Conservation (phyloP, 192 early-diverging fungal genomes). For the Backusella tarrabulga region DNA sequence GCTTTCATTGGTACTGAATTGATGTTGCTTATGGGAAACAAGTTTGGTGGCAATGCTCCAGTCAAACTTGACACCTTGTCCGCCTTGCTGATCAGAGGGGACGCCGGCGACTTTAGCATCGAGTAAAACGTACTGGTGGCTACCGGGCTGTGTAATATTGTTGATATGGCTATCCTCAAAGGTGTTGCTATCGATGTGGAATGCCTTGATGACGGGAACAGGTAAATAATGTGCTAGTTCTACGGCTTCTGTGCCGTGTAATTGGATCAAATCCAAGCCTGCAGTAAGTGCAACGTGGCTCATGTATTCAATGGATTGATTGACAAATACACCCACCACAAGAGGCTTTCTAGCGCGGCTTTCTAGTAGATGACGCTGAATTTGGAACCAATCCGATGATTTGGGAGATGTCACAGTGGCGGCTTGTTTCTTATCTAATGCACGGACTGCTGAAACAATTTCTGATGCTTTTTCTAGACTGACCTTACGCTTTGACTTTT, state of each 20-base stretch:
- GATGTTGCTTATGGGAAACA: conserved; percentile 25
- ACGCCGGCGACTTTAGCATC: conserved; percentile 62
- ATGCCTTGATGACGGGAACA: conserved; percentile 86
- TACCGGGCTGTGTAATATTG: conserved; percentile 50
- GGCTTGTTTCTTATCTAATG: conserved; percentile 16
- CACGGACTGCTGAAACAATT: conserved; percentile 72
- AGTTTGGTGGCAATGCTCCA: conserved; percentile 73
- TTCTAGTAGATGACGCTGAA: conserved; percentile 44
- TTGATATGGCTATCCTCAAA: conserved; percentile 32
- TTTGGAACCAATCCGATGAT: conserved; percentile 48
- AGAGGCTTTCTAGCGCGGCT: conserved; percentile 62
- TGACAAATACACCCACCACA: conserved; percentile 92
- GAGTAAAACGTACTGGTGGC: conserved; percentile 53
- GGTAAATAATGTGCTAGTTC: conserved; percentile 69
- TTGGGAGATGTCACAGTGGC: not conserved
- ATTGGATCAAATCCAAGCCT: conserved; percentile 89
- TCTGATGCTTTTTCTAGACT: conserved; percentile 56
- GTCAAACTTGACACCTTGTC: conserved; percentile 81
- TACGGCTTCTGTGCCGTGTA: conserved; percentile 81
- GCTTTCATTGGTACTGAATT: not conserved
- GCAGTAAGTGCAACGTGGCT: conserved; percentile 55
- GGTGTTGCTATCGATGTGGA: conserved; percentile 71
- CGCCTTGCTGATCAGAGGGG: conserved; percentile 62
- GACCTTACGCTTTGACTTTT: conserved; percentile 76
- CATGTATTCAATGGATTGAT: conserved; percentile 80